These are phyloP conservation scores for Diaporthe sp. DNA, from an alignment of 2,329 filamentous ascomycete genomes.

Conservation along the genomic window DNA sequence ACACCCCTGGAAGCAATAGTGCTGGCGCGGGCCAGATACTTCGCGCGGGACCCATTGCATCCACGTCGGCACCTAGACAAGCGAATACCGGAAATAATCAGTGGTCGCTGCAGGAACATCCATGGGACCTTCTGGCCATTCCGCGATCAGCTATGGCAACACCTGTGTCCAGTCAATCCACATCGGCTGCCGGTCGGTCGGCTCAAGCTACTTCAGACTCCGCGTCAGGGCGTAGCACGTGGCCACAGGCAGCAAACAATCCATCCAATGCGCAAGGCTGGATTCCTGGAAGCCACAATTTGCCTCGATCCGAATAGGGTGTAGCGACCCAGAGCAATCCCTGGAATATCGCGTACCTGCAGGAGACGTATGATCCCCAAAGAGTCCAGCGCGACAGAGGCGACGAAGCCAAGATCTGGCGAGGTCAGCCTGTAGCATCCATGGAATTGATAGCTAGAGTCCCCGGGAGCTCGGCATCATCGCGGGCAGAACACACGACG, in stretches of 20 bases:
- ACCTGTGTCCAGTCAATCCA: neutral
- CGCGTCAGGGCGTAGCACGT: neutral
- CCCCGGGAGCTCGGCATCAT: no score
- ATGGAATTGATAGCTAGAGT: neutral
- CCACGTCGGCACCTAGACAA: neutral
- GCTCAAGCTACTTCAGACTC: neutral
- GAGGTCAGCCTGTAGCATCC: neutral
- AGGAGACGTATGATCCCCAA: neutral
- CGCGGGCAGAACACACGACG: neutral
- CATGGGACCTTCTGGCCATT: slow-evolving; percentile 2
- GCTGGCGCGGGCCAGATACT: neutral
- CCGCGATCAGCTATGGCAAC: neutral
- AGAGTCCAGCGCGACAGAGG: neutral
- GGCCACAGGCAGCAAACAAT: neutral
- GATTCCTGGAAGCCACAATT: neutral
- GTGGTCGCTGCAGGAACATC: slow-evolving; percentile 4
- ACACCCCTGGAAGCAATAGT: neutral
- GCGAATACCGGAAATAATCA: neutral
- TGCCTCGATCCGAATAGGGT: neutral
- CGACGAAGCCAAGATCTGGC: neutral
- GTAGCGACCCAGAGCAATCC: neutral
- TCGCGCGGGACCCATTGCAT: neutral
- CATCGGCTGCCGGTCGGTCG: neutral
- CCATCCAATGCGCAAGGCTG: neutral
- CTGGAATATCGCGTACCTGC: neutral